Conservation (phyloP, 352 stramenopile species). For the Globisporangium canariense region DNA sequence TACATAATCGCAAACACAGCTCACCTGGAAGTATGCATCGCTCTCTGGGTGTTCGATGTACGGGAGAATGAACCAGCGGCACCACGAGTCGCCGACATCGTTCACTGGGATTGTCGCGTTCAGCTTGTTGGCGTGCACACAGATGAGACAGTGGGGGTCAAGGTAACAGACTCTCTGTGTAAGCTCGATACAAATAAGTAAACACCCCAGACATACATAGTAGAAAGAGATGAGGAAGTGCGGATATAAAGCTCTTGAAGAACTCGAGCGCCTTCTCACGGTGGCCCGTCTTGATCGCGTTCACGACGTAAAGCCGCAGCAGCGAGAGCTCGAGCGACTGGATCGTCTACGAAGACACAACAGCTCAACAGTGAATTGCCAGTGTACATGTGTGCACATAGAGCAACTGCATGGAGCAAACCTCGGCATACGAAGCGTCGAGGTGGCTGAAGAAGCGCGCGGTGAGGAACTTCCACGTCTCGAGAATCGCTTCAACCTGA, state of each 20-base stretch:
- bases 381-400: not conserved
- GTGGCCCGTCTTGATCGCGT: conserved; percentile 67
- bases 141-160: conserved; percentile 12
- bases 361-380: not conserved
- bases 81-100: conserved; percentile 47
- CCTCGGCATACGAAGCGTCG: conserved; percentile 62
- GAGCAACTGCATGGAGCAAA: conserved; percentile 10
- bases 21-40: conserved; percentile 66
- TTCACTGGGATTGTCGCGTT: conserved; percentile 36
- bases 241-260: conserved; percentile 63
- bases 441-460: conserved; percentile 80
- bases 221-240: conserved; percentile 5
- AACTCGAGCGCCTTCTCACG: conserved; percentile 72
- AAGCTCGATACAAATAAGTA: not conserved
- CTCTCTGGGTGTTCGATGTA: conserved; percentile 72
- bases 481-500: conserved; percentile 70
- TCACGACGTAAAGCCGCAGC: conserved; percentile 71
- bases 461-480: conserved; percentile 78
- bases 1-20: conserved; percentile 6
- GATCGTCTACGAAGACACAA: conserved; percentile 39
- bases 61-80: conserved; percentile 79
- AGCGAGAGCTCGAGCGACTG: conserved; percentile 64
- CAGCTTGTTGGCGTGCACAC: conserved; percentile 55
- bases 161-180: conserved; percentile 2
- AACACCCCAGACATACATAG: not conserved